phyloP scores from a whole-genome alignment of 805 yeast species.

The Saturnispora bothae region DNA sequence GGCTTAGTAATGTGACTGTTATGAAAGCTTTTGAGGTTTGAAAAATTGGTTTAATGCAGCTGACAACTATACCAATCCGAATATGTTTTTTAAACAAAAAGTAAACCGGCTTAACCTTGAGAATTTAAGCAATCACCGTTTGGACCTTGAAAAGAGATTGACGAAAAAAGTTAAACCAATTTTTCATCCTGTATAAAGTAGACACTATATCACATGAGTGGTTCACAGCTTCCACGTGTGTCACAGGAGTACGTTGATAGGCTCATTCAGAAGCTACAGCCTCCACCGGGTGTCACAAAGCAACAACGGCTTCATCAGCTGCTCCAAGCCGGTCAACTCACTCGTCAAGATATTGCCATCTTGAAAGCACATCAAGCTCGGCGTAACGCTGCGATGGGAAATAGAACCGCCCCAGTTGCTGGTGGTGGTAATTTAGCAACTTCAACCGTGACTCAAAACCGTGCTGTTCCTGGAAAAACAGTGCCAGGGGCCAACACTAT shows the following conservation, averaged over 20 bases:
- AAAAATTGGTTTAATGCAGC: too few relatives aligned
- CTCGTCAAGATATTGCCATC: conserved; percentile 23
- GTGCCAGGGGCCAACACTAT: conserved; percentile 11
- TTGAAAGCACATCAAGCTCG: conserved; percentile 23
- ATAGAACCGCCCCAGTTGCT: background rate
- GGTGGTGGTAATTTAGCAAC: too few relatives aligned
- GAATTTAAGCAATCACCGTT: too few relatives aligned
- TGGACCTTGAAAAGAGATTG: too few relatives aligned
- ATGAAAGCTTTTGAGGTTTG: too few relatives aligned
- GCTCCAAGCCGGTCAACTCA: conserved; percentile 24
- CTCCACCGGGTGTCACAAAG: conserved; percentile 26
- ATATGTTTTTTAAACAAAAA: too few relatives aligned
- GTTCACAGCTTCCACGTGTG: conserved; percentile 12
- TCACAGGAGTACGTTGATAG: conserved; percentile 20
- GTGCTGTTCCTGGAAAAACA: conserved; percentile 9
- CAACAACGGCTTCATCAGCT: conserved; percentile 26
- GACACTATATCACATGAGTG: background rate
- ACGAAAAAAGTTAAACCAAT: too few relatives aligned
- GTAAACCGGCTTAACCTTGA: too few relatives aligned
- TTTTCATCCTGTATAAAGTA: background rate
- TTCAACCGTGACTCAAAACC: background rate
- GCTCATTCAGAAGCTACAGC: conserved; percentile 23
- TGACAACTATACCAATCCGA: too few relatives aligned
- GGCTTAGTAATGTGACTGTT: background rate
- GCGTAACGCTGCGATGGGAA: conserved; percentile 5